phyloP scores from a whole-genome alignment of 2,329 filamentous ascomycete genomes.

The Diaporthe velutina region DNA sequence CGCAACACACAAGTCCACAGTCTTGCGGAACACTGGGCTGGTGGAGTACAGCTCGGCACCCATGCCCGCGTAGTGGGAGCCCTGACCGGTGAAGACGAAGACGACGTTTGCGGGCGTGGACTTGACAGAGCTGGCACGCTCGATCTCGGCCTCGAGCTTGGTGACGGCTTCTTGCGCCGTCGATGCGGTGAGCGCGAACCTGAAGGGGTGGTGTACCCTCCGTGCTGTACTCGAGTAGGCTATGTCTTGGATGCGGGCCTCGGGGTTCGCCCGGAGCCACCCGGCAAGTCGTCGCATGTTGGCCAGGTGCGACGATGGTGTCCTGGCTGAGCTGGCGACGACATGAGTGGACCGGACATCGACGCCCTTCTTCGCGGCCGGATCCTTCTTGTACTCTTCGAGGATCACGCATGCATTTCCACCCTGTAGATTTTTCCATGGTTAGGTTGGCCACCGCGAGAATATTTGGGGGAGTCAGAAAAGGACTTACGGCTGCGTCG shows the following conservation, averaged over 20 bases:
- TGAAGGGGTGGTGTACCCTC: slow-evolving; percentile 65
- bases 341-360: slow-evolving; percentile 65
- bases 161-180: slow-evolving; percentile 52
- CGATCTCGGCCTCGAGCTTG: slow-evolving; percentile 48
- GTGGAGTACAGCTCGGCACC: slow-evolving; percentile 58
- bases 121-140: slow-evolving; percentile 52
- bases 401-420: slow-evolving; percentile 74
- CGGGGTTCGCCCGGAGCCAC: slow-evolving; percentile 55
- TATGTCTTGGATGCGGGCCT: slow-evolving; percentile 62
- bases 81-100: slow-evolving; percentile 64
- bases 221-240: slow-evolving; percentile 76
- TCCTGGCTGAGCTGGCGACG: slow-evolving; percentile 64
- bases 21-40: slow-evolving; percentile 56
- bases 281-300: slow-evolving; percentile 65
- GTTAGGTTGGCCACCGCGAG: neutral
- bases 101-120: slow-evolving; percentile 54
- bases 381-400: slow-evolving; percentile 63
- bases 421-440: slow-evolving; percentile 49
- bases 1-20: slow-evolving; percentile 66
- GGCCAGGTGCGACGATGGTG: slow-evolving; percentile 60
- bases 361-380: slow-evolving; percentile 42
- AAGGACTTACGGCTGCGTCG: slow-evolving; percentile 60
- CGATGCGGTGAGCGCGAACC: slow-evolving; percentile 57
- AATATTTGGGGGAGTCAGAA: neutral
- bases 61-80: slow-evolving; percentile 58